Evolutionary conservation across 1,284 basidiomycete genomes (phyloP), one percentile per base, ranked within the genome.

Genomic region (Sphaerobolus stellatus): DNA sequence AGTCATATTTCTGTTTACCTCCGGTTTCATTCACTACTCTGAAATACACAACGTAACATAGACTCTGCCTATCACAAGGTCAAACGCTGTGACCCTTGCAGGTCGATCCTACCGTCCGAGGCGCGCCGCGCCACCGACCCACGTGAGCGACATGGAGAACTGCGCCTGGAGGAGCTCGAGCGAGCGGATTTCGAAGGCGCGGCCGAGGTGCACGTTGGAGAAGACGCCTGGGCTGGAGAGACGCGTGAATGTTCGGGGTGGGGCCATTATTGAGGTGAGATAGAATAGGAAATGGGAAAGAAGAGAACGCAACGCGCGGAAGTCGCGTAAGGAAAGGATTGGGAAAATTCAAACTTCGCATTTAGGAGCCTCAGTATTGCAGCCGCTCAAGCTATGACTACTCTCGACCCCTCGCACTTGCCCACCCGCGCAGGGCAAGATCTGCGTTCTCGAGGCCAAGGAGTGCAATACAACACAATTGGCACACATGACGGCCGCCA

Each of bases 21-120:
- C n/a, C n/a, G n/a, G n/a, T n/a, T n/a, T n/a, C n/a, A n/a, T n/a
- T n/a, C n/a, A n/a, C n/a, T n/a, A n/a, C n/a, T n/a, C n/a, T n/a
- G n/a, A n/a, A n/a, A n/a, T n/a, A n/a, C n/a, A n/a, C n/a, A n/a
- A n/a, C n/a, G n/a, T n/a, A n/a, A n/a, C n/a, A n/a, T n/a, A n/a
- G n/a, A n/a, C n/a, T n/a, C n/a, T n/a, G n/a, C n/a, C n/a, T n/a
- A n/a, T n/a, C n/a, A n/a, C n/a, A n/a, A n/a, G n/a, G n/a, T n/a
- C n/a, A n/a, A n/a, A n/a, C n/a, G n/a, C n/a, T n/a, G n/a, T n/a
- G n/a, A 95, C 2, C 94, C 94, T 44, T 86, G 71, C n/a, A 96
- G 74, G 70, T 97, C 94, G 44, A 96, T 75, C 0, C 94, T 94
- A 6, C 91, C 89, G 68, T 96, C 94, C 14, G 83, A 79, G n/a